Evolutionary conservation across 2,329 filamentous ascomycete genomes (phyloP).

Genomic region (Myotisia sp.): DNA sequence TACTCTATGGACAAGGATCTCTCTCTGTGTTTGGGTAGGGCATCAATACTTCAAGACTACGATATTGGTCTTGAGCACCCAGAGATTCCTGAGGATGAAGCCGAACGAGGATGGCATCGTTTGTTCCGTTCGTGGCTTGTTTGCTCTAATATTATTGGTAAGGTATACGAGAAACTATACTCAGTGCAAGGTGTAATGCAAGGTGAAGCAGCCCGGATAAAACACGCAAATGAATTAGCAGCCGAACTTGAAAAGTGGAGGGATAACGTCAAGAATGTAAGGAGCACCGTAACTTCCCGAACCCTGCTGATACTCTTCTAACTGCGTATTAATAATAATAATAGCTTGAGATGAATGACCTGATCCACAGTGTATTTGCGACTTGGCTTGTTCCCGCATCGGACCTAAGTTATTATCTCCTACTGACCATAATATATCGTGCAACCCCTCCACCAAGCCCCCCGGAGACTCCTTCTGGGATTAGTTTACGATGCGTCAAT

Average conservation of each 20-base stretch:
- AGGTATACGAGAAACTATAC: conserved; percentile 47
- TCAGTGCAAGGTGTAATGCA: conserved; percentile 20
- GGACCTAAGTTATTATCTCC: conserved; percentile 23
- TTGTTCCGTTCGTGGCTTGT: conserved; percentile 43
- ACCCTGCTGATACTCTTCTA: too few relatives aligned
- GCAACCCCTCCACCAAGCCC: conserved; percentile 22
- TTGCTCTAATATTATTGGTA: conserved; percentile 43
- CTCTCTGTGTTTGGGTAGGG: conserved; percentile 45
- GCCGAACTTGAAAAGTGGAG: conserved; percentile 16
- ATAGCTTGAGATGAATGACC: too few relatives aligned
- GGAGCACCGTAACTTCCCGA: neutral
- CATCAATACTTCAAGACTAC: conserved; percentile 44
- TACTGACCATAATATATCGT: conserved; percentile 28
- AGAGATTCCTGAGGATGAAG: conserved; percentile 14
- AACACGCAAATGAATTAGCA: conserved; percentile 19
- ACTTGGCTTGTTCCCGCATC: conserved; percentile 19
- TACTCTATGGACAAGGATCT: conserved; percentile 48
- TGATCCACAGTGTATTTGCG: neutral
- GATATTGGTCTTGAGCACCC: conserved; percentile 41
- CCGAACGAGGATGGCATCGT: conserved; percentile 26
- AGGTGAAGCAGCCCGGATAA: conserved; percentile 16
- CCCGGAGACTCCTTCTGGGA: conserved; percentile 17
- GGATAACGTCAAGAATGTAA: conserved; percentile 2
- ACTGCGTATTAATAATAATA: too few relatives aligned
- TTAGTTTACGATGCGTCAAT: conserved; percentile 25